phyloP scores from a whole-genome alignment of 352 stramenopile species.

The Phytophthora colocasiae region DNA sequence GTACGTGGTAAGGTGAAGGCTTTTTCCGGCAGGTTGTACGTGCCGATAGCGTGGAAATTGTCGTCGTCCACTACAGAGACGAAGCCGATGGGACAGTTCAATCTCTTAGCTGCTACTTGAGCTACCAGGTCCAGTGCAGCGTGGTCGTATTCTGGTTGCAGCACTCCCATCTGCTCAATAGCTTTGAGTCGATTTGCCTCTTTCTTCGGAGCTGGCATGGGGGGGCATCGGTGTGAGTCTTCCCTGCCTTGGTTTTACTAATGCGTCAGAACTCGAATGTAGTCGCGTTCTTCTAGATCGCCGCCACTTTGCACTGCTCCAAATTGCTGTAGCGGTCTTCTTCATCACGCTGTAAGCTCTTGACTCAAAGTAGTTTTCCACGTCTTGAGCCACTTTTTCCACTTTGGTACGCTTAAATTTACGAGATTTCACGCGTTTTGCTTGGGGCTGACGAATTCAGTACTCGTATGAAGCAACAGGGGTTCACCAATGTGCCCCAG shows the following conservation, averaged over 20 bases:
- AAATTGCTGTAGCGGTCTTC: conserved; percentile 33
- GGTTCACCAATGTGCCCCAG: conserved; percentile 51
- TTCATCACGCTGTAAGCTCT: conserved; percentile 45
- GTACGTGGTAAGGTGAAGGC: conserved; percentile 37
- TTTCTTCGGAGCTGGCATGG: conserved; percentile 43
- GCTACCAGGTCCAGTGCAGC: conserved; percentile 64
- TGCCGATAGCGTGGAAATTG: conserved; percentile 60
- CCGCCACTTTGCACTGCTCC: conserved; percentile 28
- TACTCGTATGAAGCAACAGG: conserved; percentile 23
- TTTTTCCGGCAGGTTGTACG: conserved; percentile 46
- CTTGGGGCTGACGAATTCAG: conserved; percentile 27
- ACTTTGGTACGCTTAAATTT: conserved; percentile 32
- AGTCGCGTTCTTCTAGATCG: conserved; percentile 53
- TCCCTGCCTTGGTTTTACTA: conserved; percentile 28
- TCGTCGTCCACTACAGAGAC: conserved; percentile 64
- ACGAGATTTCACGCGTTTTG: conserved; percentile 16
- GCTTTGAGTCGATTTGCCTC: conserved; percentile 49
- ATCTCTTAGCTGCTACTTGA: conserved; percentile 62
- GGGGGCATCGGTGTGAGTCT: conserved; percentile 60
- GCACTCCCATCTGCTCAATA: conserved; percentile 53
- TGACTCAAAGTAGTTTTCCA: conserved; percentile 59
- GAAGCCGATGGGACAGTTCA: conserved; percentile 69
- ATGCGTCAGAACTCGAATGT: conserved; percentile 56
- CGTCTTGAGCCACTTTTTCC: conserved; percentile 39
- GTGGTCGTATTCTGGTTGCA: conserved; percentile 53